Conservation (phyloP, 2,329 filamentous ascomycete species). For the Xylaria sp. region DNA sequence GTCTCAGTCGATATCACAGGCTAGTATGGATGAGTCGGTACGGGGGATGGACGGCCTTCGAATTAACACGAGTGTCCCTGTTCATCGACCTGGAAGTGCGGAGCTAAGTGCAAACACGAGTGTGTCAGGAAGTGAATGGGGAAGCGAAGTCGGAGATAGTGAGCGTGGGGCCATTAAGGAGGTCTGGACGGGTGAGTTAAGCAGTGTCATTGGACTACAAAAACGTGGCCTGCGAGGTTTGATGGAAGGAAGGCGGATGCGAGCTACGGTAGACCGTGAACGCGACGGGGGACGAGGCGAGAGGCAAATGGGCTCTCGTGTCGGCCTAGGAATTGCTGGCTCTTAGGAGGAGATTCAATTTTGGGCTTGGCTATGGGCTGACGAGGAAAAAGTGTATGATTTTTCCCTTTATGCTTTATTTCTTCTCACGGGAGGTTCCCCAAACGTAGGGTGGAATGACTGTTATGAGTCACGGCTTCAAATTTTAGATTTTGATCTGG, state of each 20-base stretch:
- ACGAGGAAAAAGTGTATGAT: conserved; percentile 21
- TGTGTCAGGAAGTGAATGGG: conserved; percentile 59
- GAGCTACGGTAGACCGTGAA: conserved; percentile 49
- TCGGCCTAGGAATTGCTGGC: conserved; percentile 65
- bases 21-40: conserved; percentile 42
- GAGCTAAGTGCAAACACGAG: conserved; percentile 68
- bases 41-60: conserved; percentile 54
- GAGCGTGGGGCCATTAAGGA: conserved; percentile 63
- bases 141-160: conserved; percentile 52
- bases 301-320: conserved; percentile 46
- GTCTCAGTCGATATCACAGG: conserved; percentile 46
- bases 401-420: conserved; percentile 9
- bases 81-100: conserved; percentile 52
- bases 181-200: conserved; percentile 83
- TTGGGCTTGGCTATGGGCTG: conserved; percentile 26
- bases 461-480: conserved; percentile 30
- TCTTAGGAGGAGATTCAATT: conserved; percentile 49
- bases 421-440: conserved; percentile 7
- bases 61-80: conserved; percentile 65
- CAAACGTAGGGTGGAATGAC: conserved; percentile 17
- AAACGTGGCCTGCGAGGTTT: conserved; percentile 90
- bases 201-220: conserved; percentile 92
- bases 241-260: conserved; percentile 90
- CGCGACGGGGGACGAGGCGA: conserved; percentile 47
- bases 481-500: conserved; percentile 31